Evolutionary conservation across 495 filamentous ascomycete species (phyloP).

Genomic region (Talaromyces thailandensis): DNA sequence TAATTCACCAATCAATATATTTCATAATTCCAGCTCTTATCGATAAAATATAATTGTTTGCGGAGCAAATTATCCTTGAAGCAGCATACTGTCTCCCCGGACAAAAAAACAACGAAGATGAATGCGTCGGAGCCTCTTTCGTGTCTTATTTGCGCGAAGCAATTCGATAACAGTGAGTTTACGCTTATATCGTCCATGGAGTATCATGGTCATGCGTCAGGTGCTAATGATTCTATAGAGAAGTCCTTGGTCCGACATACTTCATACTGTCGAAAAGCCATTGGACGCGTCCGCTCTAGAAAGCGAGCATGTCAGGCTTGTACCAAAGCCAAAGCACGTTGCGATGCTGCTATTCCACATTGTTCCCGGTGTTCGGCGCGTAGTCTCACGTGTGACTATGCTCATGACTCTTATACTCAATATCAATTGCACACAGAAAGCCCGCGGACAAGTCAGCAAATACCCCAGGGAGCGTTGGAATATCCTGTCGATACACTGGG

Average conservation of each 20-base stretch:
- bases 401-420: not conserved
- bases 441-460: not conserved
- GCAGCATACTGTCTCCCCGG: not conserved
- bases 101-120: not conserved
- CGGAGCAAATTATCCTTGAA: not conserved
- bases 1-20: not conserved
- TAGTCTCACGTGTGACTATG: not conserved
- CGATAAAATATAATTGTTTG: not conserved
- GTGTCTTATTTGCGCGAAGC: not conserved
- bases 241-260: not conserved
- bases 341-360: not conserved
- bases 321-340: constrained; percentile 4
- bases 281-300: not conserved
- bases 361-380: not conserved
- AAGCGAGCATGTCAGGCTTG: constrained; percentile 3
- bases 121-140: not conserved
- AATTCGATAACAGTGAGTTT: not conserved
- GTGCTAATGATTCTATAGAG: not conserved
- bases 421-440: not conserved
- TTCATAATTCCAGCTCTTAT: not conserved
- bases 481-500: not conserved
- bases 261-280: not conserved
- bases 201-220: not conserved
- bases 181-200: not conserved
- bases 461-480: not conserved